Percentiles rank a stretch among this genome's conserved stretches.
Evolutionary conservation across 805 yeast species (phyloP).

Genomic region (Hanseniaspora nectarophila): DNA sequence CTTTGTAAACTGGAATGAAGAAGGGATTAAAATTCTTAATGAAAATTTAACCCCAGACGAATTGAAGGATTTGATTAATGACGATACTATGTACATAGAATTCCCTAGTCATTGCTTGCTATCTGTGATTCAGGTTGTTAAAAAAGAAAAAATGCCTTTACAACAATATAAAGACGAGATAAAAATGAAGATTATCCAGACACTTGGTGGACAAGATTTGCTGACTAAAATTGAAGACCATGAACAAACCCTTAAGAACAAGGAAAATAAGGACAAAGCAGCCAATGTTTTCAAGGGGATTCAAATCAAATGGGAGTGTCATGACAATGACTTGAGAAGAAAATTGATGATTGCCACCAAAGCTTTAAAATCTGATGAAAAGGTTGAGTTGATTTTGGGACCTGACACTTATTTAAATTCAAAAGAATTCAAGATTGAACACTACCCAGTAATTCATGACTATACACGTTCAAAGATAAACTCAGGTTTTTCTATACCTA

Average conservation of each 20-base stretch:
- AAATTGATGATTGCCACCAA: not conserved
- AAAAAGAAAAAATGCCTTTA: not conserved
- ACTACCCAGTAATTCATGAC: not conserved
- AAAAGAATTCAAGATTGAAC: not conserved
- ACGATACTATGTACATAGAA: not conserved
- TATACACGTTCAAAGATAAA: not conserved
- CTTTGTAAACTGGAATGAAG: not conserved
- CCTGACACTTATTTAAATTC: not conserved
- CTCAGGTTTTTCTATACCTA: not conserved
- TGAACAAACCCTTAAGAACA: not conserved
- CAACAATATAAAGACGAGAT: not conserved
- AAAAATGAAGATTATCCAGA: not conserved
- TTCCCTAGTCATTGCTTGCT: not conserved
- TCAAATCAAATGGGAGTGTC: constrained; percentile 8
- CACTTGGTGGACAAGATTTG: not conserved
- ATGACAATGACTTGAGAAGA: not conserved
- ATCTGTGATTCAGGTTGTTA: constrained; percentile 1
- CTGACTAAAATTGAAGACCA: not conserved
- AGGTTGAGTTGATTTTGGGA: not conserved
- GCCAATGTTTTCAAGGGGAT: not conserved
- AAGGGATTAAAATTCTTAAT: not conserved
- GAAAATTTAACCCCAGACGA: not conserved
- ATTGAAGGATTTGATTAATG: not conserved
- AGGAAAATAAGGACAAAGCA: not conserved
- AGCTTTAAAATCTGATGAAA: not conserved